Evolutionary conservation across 1,284 basidiomycete genomes (phyloP).

Genomic region (Farysia itapuensis): DNA sequence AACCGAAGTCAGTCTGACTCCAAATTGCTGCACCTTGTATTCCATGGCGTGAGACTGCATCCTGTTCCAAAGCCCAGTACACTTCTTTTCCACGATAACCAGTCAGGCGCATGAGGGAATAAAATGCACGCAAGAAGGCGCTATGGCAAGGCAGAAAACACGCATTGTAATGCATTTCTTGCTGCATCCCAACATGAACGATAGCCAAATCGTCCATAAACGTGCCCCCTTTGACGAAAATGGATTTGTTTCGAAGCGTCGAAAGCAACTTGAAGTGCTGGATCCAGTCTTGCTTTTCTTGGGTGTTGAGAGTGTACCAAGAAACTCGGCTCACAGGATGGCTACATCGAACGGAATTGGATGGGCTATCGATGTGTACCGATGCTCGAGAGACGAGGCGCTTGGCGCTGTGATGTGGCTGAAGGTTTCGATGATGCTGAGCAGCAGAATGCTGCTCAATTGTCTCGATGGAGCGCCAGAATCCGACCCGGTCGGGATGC

Average conservation of each 20-base stretch:
- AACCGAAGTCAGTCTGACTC: conserved; percentile 1
- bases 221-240: conserved; percentile 12
- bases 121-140: conserved; percentile 20
- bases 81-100: conserved; percentile 20
- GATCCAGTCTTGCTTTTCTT: conserved; percentile 12
- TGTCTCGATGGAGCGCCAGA: no score
- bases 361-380: no score
- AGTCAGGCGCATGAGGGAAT: conserved; percentile 12
- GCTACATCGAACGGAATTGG: no score
- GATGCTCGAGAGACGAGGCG: no score
- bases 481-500: no score
- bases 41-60: conserved; percentile 2
- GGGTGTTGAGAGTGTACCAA: conserved; percentile 7
- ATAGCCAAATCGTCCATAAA: conserved; percentile 26
- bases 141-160: conserved; percentile 22
- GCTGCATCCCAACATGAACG: conserved; percentile 21
- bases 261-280: conserved; percentile 1
- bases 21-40: conserved; percentile 7
- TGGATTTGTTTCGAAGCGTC: conserved; percentile 3
- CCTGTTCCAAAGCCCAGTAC: conserved; percentile 22
- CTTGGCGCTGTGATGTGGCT: no score
- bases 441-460: no score
- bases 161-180: conserved; percentile 31
- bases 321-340: conserved; percentile 16
- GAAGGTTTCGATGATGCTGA: no score